phyloP scores from a whole-genome alignment of 139 green algal genomes.

The Limnomonas spitsbergensis region DNA sequence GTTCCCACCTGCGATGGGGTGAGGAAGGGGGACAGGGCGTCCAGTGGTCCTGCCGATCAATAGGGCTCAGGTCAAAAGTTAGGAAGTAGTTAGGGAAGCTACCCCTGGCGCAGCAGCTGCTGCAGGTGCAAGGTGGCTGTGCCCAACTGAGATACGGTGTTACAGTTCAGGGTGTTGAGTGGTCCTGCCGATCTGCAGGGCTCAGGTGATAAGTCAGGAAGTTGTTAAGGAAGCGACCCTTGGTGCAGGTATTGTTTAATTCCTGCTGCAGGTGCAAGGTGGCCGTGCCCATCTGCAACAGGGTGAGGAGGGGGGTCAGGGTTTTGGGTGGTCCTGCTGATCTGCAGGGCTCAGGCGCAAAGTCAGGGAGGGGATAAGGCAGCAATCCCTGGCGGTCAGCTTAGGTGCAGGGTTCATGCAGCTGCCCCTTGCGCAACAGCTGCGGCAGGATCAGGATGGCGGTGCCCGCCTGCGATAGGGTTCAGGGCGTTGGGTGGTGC shows the following conservation, averaged over 20 bases:
- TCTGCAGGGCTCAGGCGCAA: background rate
- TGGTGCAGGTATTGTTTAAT: slow-evolving; percentile 58
- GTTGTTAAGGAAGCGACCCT: too few species aligned
- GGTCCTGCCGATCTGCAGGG: background rate
- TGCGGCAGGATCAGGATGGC: slow-evolving; percentile 39
- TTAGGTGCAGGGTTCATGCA: too few species aligned
- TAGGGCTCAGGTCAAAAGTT: background rate
- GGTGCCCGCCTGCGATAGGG: slow-evolving; percentile 50
- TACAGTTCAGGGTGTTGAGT: too few species aligned
- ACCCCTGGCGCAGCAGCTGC: slow-evolving; percentile 60
- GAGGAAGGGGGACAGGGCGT: slow-evolving; percentile 1
- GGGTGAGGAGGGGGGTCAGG: too few species aligned
- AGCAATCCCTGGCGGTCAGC: too few species aligned
- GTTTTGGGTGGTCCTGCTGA: background rate
- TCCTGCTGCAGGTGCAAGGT: slow-evolving; percentile 46
- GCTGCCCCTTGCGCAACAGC: slow-evolving; percentile 67
- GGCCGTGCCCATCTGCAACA: slow-evolving; percentile 46
- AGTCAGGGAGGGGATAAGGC: background rate
- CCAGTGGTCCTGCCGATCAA: background rate
- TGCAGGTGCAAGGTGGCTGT: slow-evolving; percentile 43
- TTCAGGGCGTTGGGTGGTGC: too few species aligned
- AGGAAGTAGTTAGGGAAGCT: background rate
- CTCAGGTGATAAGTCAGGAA: background rate
- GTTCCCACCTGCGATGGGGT: slow-evolving; percentile 45
- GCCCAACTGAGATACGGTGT: slow-evolving; percentile 50